These are phyloP conservation scores for Auxenochlorella pyrenoidosa DNA, from an alignment of 139 green algal genomes.

Conservation along the genomic window DNA sequence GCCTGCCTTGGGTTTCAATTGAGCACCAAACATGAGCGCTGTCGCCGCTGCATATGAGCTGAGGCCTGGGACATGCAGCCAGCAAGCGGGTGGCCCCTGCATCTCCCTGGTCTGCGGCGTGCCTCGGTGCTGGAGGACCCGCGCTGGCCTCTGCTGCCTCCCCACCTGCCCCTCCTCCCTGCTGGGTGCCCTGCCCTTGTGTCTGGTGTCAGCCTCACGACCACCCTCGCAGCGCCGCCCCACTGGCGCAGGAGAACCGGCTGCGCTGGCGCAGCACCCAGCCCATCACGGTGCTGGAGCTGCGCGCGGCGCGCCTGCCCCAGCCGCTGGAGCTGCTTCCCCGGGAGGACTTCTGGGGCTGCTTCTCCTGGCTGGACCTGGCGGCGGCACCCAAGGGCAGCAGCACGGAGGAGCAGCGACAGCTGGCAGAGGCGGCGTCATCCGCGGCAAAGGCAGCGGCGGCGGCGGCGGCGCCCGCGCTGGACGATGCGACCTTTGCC, in stretches of 20 bases:
- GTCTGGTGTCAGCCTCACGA: too few relatives aligned
- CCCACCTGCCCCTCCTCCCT: too few relatives aligned
- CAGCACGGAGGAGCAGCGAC: background rate
- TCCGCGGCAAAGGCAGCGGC: background rate
- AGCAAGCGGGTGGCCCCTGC: too few relatives aligned
- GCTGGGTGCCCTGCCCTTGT: too few relatives aligned
- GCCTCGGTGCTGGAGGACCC: too few relatives aligned
- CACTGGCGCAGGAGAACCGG: constrained; percentile 12
- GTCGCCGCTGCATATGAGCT: too few relatives aligned
- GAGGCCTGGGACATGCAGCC: too few relatives aligned
- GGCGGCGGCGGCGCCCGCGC: background rate
- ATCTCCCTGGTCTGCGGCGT: too few relatives aligned
- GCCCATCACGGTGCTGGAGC: constrained; percentile 73
- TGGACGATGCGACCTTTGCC: constrained; percentile 14
- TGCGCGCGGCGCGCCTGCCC: constrained; percentile 53
- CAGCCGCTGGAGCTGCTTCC: constrained; percentile 41
- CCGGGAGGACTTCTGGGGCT: constrained; percentile 60
- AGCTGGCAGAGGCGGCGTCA: background rate
- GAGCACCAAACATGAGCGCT: too few relatives aligned
- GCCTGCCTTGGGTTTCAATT: too few relatives aligned
- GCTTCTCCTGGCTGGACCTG: constrained; percentile 61
- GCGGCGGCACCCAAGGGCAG: background rate
- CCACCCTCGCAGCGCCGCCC: too few relatives aligned
- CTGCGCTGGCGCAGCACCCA: constrained; percentile 67
- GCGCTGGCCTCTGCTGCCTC: too few relatives aligned